phyloP scores from a whole-genome alignment of 2,329 filamentous ascomycete genomes.

The Alternaria atra region DNA sequence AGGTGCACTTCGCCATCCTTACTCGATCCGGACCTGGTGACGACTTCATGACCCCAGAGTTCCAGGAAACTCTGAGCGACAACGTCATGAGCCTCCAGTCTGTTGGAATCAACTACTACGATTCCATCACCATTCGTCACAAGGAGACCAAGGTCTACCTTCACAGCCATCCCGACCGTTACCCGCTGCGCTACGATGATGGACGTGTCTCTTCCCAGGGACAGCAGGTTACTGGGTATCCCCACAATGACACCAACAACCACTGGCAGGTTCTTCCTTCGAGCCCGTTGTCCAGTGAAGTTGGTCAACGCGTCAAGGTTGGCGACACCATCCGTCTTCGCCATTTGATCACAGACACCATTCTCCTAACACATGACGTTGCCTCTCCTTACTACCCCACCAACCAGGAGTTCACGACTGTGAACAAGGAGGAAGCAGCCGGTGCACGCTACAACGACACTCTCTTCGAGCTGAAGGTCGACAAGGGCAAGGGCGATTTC shows the following conservation, averaged over 20 bases:
- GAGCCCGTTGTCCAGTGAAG: constrained; percentile 58
- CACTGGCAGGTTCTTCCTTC: constrained; percentile 91
- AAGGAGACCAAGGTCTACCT: constrained; percentile 98
- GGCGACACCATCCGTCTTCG: constrained; percentile 86
- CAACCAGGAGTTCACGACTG: constrained; percentile 97
- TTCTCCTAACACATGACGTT: constrained; percentile 93
- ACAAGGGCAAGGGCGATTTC: constrained; percentile 85
- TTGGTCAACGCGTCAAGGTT: constrained; percentile 76
- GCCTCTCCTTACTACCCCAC: constrained; percentile 96
- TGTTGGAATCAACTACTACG: constrained; percentile 87
- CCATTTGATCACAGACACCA: constrained; percentile 84
- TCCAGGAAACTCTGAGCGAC: constrained; percentile 96
- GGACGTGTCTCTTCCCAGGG: constrained; percentile 95
- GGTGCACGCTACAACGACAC: constrained; percentile 85
- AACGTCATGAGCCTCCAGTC: constrained; percentile 91
- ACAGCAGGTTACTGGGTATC: constrained; percentile 97
- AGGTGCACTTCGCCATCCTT: constrained; percentile 95
- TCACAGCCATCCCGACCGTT: constrained; percentile 88
- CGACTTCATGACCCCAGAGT: constrained; percentile 98
- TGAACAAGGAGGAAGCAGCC: constrained; percentile 74
- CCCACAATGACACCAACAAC: constrained; percentile 98
- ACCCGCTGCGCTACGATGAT: constrained; percentile 95
- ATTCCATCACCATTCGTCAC: constrained; percentile 86
- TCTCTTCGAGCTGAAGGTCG: constrained; percentile 89
- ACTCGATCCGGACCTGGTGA: constrained; percentile 90